Evolutionary conservation across 2,329 filamentous ascomycete species (phyloP).

Genomic region (Aspergillaceae sp.): DNA sequence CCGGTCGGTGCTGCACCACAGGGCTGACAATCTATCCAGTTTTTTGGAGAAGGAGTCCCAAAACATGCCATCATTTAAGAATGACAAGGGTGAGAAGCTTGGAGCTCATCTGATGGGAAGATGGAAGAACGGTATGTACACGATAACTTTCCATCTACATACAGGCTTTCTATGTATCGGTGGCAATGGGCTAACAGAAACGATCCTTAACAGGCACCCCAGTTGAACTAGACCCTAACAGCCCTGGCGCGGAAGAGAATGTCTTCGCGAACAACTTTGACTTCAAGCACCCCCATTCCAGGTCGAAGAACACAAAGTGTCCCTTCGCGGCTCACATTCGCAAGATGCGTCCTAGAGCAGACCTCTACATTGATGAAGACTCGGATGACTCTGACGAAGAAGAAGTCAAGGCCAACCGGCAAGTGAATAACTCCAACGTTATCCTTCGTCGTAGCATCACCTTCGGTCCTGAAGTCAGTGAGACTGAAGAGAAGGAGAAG

Average conservation of each 20-base stretch:
- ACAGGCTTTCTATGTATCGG: not conserved
- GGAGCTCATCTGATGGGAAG: constrained; percentile 38
- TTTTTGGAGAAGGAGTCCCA: constrained; percentile 28
- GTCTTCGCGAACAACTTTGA: constrained; percentile 34
- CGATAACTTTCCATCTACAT: not conserved
- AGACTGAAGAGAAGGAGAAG: constrained; percentile 23
- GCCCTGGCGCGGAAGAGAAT: constrained; percentile 22
- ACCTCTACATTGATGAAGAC: constrained; percentile 12
- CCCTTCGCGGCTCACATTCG: constrained; percentile 42
- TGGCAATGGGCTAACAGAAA: not conserved
- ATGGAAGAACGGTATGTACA: constrained; percentile 32
- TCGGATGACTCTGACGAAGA: constrained; percentile 2
- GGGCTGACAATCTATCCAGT: constrained; percentile 4
- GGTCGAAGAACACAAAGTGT: constrained; percentile 27
- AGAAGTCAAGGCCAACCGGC: not conserved
- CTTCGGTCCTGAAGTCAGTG: constrained; percentile 33
- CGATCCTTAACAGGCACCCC: constrained; percentile 22
- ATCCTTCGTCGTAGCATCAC: constrained; percentile 41
- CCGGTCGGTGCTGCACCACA: not conserved
- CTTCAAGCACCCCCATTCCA: constrained; percentile 17
- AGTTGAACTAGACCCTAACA: constrained; percentile 19
- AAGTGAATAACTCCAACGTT: constrained; percentile 13
- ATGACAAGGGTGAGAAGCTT: constrained; percentile 23
- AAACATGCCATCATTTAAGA: constrained; percentile 8
- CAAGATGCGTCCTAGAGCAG: constrained; percentile 39